Evolutionary conservation across 352 stramenopile species (phyloP).

Genomic region (Peronospora farinosa): DNA sequence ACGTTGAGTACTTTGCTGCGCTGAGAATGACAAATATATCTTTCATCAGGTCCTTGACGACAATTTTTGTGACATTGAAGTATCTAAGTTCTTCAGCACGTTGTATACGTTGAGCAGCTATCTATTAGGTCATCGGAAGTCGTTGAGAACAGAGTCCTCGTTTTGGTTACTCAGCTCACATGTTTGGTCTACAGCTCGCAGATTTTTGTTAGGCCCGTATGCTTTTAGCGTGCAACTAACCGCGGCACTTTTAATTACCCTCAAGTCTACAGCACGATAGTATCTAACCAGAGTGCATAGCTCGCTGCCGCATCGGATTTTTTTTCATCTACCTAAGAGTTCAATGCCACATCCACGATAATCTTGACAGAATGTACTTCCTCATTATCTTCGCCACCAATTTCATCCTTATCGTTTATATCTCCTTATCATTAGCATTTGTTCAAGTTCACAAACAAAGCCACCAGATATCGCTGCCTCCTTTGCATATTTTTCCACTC

Average conservation of each 20-base stretch:
- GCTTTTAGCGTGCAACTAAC: slow-evolving; percentile 7
- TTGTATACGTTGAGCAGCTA: not conserved
- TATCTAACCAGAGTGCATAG: slow-evolving; percentile 4
- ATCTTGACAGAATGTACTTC: too few species aligned
- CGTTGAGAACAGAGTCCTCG: slow-evolving; percentile 14
- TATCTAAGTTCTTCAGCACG: not conserved
- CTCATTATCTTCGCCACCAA: too few species aligned
- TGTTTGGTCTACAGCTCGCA: slow-evolving; percentile 11
- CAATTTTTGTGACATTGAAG: not conserved
- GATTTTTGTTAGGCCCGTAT: slow-evolving; percentile 3
- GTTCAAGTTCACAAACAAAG: slow-evolving; percentile 28
- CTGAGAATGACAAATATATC: not conserved
- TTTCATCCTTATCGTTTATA: not conserved
- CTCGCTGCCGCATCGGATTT: slow-evolving; percentile 6
- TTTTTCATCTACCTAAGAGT: too few species aligned
- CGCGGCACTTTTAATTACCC: too few species aligned
- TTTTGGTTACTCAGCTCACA: slow-evolving; percentile 12
- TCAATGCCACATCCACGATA: too few species aligned
- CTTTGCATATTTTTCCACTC: slow-evolving; percentile 11
- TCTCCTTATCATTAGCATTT: slow-evolving; percentile 5
- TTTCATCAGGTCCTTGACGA: not conserved
- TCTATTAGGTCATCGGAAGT: not conserved
- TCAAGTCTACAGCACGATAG: slow-evolving; percentile 5
- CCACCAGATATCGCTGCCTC: slow-evolving; percentile 25
- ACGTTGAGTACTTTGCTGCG: not conserved